Evolutionary conservation across 176 grass and related monocot species (phyloP), one percentile per base, ranked within the genome.

Genomic region (Typha latifolia): DNA sequence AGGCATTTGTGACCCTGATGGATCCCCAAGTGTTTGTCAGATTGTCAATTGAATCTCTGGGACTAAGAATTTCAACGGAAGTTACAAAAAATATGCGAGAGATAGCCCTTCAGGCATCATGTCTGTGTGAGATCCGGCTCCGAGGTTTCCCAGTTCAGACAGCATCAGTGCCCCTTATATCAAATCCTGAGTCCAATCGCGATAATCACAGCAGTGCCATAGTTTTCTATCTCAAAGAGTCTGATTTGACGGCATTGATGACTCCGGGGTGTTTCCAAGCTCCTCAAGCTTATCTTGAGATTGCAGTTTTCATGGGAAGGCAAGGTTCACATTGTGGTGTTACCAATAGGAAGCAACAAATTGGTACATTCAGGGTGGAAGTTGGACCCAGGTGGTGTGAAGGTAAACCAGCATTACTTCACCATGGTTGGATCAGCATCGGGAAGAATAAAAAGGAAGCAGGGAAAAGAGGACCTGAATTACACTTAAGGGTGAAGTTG

Each of bases 201-300:
- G 85, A 89, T 18, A 78, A 62, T 24, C 79, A 86, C 72, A 70
- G 77, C 4, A 91, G 82, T 52, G 88, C 56, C 24, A 73, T 72
- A 4, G 63, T 92, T 51, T 97, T 97, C 81, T 97, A 90, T 77
- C 80, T 97, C 11, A 85, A 80, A 62, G 85, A 97, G 23, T 75
- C 83, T 27, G 84, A 89, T 18, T 59, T 97, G 5, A 80, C 61
- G 61, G 69, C 66, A 3, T 70, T 84, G 24, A 64, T 57, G 43
- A 43, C 78, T 12, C 61, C 82, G 31, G 69, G 85, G 32, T 89
- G 80, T 49, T 86, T 97, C 66, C 70, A 76, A 11, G 14, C 77
- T 15, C 49, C 83, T 15, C 56, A 27, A 69, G 23, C 78, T 5
- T 49, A 72, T 56, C 74, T 97, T 37, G 78, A 89, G 79, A 83